Conservation (phyloP, 148 eudicot genomes). For the Chenopodium formosanum region DNA sequence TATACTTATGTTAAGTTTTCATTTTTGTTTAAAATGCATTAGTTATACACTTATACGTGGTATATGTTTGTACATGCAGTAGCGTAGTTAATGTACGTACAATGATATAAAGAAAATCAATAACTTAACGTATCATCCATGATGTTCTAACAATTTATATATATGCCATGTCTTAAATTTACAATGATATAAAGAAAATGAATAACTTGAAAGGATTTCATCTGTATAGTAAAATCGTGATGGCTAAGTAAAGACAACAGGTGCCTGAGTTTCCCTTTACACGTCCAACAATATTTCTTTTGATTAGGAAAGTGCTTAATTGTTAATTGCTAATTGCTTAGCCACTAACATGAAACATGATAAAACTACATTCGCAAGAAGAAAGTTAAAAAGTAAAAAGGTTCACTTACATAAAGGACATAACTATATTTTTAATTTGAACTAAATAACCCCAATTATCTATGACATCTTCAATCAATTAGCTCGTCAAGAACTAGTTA, state of each 20-base stretch:
- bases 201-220: background rate
- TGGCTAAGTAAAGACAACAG: constrained; percentile 23
- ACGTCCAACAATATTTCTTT: background rate
- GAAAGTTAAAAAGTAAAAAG: background rate
- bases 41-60: no score
- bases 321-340: background rate
- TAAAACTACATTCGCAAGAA: background rate
- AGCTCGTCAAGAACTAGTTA: no score
- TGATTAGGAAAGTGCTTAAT: background rate
- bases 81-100: no score
- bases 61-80: no score
- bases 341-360: background rate
- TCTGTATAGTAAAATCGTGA: constrained; percentile 3
- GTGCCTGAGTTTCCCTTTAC: constrained; percentile 12
- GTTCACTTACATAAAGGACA: background rate
- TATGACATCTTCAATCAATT: no score
- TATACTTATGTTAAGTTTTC: no score
- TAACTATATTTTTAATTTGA: no score
- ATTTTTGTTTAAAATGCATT: no score
- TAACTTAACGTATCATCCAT: background rate
- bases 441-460: no score
- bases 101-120: no score
- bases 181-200: background rate
- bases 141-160: background rate
- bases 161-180: background rate